phyloP scores from a whole-genome alignment of 2,329 filamentous ascomycete genomes.

The Paecilomyces dactylethromorphus region DNA sequence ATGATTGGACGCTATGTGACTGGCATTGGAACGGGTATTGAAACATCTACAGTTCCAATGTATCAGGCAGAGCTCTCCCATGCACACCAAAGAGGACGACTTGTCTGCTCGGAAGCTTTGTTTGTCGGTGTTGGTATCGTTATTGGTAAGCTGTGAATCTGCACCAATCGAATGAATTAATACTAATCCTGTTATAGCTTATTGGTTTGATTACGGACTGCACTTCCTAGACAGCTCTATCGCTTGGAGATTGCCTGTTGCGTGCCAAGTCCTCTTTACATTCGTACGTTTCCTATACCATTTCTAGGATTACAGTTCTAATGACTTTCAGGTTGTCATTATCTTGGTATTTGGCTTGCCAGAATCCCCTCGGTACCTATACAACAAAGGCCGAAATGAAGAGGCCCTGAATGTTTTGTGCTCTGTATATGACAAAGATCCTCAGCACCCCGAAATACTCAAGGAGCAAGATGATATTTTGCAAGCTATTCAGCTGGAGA shows the following conservation, averaged over 20 bases:
- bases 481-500: slow-evolving; percentile 3
- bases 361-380: slow-evolving; percentile 8
- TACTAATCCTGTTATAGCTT: neutral
- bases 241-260: neutral
- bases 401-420: slow-evolving; percentile 5
- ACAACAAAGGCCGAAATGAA: slow-evolving; percentile 6
- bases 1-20: slow-evolving; percentile 40
- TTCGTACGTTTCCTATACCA: neutral
- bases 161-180: neutral
- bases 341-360: slow-evolving; percentile 2
- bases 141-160: slow-evolving; percentile 9
- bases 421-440: slow-evolving; percentile 1
- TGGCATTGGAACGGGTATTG: slow-evolving; percentile 41
- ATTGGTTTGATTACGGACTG: neutral
- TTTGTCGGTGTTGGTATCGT: slow-evolving; percentile 34
- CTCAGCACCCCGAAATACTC: slow-evolving; percentile 3
- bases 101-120: slow-evolving; percentile 37
- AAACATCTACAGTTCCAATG: slow-evolving; percentile 30
- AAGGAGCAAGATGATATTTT: slow-evolving; percentile 5
- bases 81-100: slow-evolving; percentile 35
- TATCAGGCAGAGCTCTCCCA: slow-evolving; percentile 43
- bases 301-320: neutral
- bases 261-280: neutral
- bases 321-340: slow-evolving; percentile 1
- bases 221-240: neutral